Percentiles rank a stretch among this genome's conserved stretches.
These are phyloP conservation scores for Phylloporus sp. DNA, from an alignment of 768 basidiomycete genomes.

Conservation along the genomic window DNA sequence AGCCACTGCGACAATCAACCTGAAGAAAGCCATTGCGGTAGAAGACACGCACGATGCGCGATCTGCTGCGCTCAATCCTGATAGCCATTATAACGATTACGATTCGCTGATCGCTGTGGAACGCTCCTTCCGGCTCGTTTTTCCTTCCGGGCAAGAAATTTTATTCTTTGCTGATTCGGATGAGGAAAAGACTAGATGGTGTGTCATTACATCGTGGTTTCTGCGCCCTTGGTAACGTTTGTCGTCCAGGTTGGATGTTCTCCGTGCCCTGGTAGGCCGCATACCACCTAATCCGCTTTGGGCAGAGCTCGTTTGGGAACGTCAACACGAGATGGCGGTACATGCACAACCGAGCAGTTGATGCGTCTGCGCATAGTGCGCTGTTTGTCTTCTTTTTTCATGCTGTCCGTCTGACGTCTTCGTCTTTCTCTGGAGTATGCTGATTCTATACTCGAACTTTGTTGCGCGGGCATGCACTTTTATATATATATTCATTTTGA, in stretches of 20 bases:
- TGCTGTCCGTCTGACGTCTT: conserved; percentile 5
- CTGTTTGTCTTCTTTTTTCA: conserved; percentile 5
- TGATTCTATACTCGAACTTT: not conserved
- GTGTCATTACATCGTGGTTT: conserved; percentile 20
- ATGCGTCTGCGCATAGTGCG: not conserved
- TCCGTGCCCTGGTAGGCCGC: conserved; percentile 79
- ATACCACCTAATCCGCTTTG: conserved; percentile 92
- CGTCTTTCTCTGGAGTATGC: conserved; percentile 6
- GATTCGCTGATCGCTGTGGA: conserved; percentile 68
- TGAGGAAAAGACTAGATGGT: conserved; percentile 87
- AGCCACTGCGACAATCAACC: conserved; percentile 84
- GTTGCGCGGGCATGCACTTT: not conserved
- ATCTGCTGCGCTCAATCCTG: conserved; percentile 43
- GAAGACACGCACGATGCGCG: conserved; percentile 70
- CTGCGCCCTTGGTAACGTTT: not conserved
- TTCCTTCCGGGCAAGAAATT: conserved; percentile 75
- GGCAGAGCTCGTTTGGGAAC: conserved; percentile 89
- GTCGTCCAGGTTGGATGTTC: conserved; percentile 70
- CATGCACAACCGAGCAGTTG: conserved; percentile 7
- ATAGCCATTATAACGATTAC: conserved; percentile 47
- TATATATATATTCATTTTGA: not conserved
- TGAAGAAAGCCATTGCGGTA: conserved; percentile 75
- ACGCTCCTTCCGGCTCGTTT: conserved; percentile 80
- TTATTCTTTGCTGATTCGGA: conserved; percentile 90
- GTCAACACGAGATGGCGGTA: conserved; percentile 48